phyloP scores from a whole-genome alignment of 257 asterid species.

The Fraxinus pennsylvanica region DNA sequence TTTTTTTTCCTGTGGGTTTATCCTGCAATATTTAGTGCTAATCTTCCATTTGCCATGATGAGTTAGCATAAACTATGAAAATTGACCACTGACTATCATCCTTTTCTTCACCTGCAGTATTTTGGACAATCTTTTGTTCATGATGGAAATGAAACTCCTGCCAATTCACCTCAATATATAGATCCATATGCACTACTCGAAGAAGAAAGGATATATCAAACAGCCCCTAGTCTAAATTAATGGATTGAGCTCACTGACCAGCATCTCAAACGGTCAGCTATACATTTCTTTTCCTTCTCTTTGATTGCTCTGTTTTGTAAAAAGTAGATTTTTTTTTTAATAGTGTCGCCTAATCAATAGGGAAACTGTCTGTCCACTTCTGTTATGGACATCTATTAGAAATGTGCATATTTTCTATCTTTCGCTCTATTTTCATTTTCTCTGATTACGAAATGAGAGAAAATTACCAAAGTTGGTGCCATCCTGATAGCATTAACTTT shows the following conservation, averaged over 20 bases:
- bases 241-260: conserved; percentile 16
- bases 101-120: conserved; percentile 52
- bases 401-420: neutral
- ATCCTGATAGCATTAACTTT: neutral
- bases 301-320: neutral
- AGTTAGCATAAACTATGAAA: neutral
- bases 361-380: neutral
- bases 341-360: neutral
- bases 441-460: neutral
- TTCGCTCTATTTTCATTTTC: neutral
- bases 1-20: neutral
- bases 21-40: neutral
- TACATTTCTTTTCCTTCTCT: neutral
- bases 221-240: conserved; percentile 71
- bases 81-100: neutral
- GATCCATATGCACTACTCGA: conserved; percentile 85
- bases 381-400: neutral
- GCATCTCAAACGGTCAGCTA: neutral
- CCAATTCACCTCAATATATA: conserved; percentile 50
- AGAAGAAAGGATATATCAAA: conserved; percentile 67
- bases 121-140: conserved; percentile 81
- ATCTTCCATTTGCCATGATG: neutral
- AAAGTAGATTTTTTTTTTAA: neutral
- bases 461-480: neutral
- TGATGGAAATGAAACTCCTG: conserved; percentile 44